A percentile compares a stretch with the other conserved stretches of the same genome.
Conservation (phyloP, 768 basidiomycete genomes). For the Dentipellis fragilis region DNA sequence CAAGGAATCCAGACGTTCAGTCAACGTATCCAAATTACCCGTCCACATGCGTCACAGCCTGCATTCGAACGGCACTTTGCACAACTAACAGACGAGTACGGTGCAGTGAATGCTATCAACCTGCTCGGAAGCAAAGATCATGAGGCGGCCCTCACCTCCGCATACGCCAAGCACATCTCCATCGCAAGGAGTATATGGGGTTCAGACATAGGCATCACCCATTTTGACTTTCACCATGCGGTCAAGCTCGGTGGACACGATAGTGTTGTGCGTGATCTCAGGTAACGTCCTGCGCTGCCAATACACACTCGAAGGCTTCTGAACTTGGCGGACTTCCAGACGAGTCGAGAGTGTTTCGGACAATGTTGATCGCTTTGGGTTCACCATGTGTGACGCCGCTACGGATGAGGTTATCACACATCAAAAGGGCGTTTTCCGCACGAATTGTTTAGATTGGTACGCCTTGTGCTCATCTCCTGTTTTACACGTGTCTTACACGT, state of each 20-base stretch:
- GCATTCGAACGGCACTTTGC: constrained; percentile 94
- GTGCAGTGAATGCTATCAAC: constrained; percentile 79
- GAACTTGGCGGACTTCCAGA: constrained; percentile 24
- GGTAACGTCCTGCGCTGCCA: constrained; percentile 17
- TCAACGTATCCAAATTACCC: constrained; percentile 88
- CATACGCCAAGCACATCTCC: constrained; percentile 76
- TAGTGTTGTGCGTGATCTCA: constrained; percentile 65
- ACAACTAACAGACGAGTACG: constrained; percentile 80
- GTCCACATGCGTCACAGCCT: constrained; percentile 92
- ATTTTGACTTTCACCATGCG: constrained; percentile 89
- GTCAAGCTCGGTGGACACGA: constrained; percentile 83
- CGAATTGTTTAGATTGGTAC: constrained; percentile 93
- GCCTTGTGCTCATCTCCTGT: not conserved
- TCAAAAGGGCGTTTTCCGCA: constrained; percentile 87
- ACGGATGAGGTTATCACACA: constrained; percentile 69
- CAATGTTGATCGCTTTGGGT: constrained; percentile 73
- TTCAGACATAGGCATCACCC: constrained; percentile 67
- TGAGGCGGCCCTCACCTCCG: constrained; percentile 72
- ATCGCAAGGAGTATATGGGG: constrained; percentile 52
- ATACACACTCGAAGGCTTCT: not conserved
- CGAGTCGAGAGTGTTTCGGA: constrained; percentile 48
- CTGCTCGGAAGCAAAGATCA: constrained; percentile 88
- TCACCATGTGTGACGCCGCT: constrained; percentile 66
- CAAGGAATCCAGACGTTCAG: constrained; percentile 93
- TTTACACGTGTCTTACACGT: not conserved